A percentile compares a stretch with the other conserved stretches of the same genome.
phyloP scores from a whole-genome alignment of 441 rosid genomes.

The Metrosideros polymorpha region DNA sequence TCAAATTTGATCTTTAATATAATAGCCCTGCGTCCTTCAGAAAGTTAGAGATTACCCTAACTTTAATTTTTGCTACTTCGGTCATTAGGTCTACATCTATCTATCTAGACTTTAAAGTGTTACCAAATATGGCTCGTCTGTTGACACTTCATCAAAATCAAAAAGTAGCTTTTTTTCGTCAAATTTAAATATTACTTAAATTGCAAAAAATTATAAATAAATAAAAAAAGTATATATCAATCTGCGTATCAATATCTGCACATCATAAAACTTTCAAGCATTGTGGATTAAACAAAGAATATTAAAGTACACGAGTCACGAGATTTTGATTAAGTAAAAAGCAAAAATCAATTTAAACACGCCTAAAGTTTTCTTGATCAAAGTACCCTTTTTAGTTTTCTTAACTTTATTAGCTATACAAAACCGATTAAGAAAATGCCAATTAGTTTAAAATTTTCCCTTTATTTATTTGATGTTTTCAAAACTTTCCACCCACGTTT shows the following conservation, averaged over 20 bases:
- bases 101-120: too few relatives aligned
- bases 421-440: too few relatives aligned
- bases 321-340: background rate
- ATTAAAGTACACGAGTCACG: accelerated
- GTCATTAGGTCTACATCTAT: background rate
- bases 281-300: background rate
- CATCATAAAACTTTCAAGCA: background rate
- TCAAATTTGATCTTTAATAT: background rate
- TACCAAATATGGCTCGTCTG: background rate
- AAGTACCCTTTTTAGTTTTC: too few relatives aligned
- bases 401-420: too few relatives aligned
- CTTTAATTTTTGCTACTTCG: background rate
- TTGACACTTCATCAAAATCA: background rate
- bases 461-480: background rate
- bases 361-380: too few relatives aligned
- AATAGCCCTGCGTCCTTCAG: background rate
- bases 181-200: too few relatives aligned
- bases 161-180: background rate
- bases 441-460: background rate
- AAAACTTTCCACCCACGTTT: background rate
- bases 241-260: background rate
- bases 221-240: too few relatives aligned
- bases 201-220: too few relatives aligned
- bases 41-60: background rate
- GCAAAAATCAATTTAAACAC: background rate